Evolutionary conservation across 1,139 yeast genomes (phyloP), one percentile per base, ranked within the genome.

Genomic region (Suhomyces taliae): DNA sequence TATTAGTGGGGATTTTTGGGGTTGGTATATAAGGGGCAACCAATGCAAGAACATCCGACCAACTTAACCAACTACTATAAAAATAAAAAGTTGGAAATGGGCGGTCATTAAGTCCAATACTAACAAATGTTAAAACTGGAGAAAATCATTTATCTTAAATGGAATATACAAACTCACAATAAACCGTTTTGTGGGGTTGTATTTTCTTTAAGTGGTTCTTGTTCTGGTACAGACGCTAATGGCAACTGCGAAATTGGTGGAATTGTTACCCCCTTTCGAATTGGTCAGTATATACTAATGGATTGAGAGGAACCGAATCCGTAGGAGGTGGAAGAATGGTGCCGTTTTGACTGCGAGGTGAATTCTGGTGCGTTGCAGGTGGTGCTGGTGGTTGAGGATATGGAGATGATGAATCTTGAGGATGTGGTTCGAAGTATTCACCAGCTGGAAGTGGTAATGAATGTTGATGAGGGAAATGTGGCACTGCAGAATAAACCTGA

Each of bases 391-490:
- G 45, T 12, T 33, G 8, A 5, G 14, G 19, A 11, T 7, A 10
- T 10, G 10, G n/a, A 6, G 43, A 7, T 8, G 27, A 27, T 2
- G 44, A 35, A 4, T 38, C 38, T 3, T n/a, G 8, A 2, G 14
- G 10, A 8, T 27, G 34, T n/a, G 34, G 36, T 4, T 7, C 26
- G 10, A 34, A 15, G 14, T 24, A 29, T 8, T 39, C 41, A 8
- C 8, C 27, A 5, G 9, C 12, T 6, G 48, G 48, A 10, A 45
- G 37, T 3, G 45, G 43, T 6, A 45, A 34, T n/a, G 48, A 45
- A 12, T 39, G 33, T 12, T 34, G 38, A n/a, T 37, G 41, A 6
- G 34, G 27, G 19, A 38, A 38, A 29, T 34, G 10, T 6, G 41
- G 38, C 11, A 34, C 24, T 8, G 26, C 24, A 11, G 39, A n/a